Conservation (phyloP, 1,284 basidiomycete genomes). For the Ceratobasidium sp. region DNA sequence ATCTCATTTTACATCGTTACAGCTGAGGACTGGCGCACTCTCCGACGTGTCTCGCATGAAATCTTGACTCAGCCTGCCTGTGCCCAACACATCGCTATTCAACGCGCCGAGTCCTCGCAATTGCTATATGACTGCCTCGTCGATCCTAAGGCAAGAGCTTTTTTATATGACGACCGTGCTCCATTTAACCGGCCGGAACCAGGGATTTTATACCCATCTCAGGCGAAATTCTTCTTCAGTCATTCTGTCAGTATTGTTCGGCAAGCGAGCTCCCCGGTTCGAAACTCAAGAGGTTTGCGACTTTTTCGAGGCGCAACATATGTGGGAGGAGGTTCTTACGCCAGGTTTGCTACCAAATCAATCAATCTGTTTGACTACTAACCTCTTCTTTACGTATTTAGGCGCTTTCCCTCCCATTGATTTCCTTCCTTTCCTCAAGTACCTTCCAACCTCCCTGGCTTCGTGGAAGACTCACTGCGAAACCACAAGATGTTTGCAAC, state of each 20-base stretch:
- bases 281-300: slow-evolving; percentile 5
- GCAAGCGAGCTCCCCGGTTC: slow-evolving; percentile 5
- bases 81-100: slow-evolving; percentile 49
- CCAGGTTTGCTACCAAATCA: no score
- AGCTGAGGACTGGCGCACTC: slow-evolving; percentile 51
- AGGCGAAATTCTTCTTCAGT: slow-evolving; percentile 14
- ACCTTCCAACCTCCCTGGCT: slow-evolving; percentile 54
- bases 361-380: no score
- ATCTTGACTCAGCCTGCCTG: slow-evolving; percentile 51
- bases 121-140: slow-evolving; percentile 52
- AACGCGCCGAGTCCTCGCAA: slow-evolving; percentile 54
- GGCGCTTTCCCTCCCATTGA: slow-evolving; percentile 54
- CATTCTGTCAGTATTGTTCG: slow-evolving; percentile 22
- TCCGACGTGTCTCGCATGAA: slow-evolving; percentile 51
- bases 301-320: background rate
- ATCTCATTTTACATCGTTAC: background rate
- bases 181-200: no score
- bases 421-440: slow-evolving; percentile 53
- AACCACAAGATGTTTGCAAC: slow-evolving; percentile 49
- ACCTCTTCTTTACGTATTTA: no score
- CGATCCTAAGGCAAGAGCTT: slow-evolving; percentile 53
- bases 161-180: no score
- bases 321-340: slow-evolving; percentile 39
- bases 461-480: slow-evolving; percentile 52
- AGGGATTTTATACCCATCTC: slow-evolving; percentile 6